phyloP scores from a whole-genome alignment of 345 rosid species.

The Stellera chamaejasme region DNA sequence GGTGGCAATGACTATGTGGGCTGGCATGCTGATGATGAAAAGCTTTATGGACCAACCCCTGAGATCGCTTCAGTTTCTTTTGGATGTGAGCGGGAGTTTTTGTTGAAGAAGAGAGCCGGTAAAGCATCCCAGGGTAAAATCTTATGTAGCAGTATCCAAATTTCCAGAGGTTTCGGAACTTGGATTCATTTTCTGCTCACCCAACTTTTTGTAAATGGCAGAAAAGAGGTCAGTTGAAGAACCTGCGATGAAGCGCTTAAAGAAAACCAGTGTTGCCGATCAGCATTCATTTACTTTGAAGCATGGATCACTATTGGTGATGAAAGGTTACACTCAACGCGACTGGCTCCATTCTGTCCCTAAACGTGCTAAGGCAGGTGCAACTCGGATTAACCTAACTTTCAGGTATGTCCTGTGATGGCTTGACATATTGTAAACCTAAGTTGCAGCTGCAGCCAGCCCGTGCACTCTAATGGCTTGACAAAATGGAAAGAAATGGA shows the following conservation, averaged over 20 bases:
- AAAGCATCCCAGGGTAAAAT: slow-evolving; percentile 39
- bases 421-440: background rate
- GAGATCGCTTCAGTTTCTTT: slow-evolving; percentile 82
- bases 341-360: slow-evolving; percentile 94
- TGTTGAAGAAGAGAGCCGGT: slow-evolving; percentile 50
- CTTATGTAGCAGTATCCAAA: background rate
- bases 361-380: slow-evolving; percentile 56
- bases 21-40: slow-evolving; percentile 94
- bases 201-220: slow-evolving; percentile 2
- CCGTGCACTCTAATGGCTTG: no score
- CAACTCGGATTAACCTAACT: slow-evolving; percentile 71
- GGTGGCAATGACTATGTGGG: slow-evolving; percentile 69
- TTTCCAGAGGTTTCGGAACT: background rate
- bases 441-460: no score
- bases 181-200: no score
- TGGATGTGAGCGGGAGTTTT: slow-evolving; percentile 83
- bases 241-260: slow-evolving; percentile 46
- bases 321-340: slow-evolving; percentile 82
- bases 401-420: slow-evolving; percentile 45
- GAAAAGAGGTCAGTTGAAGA: slow-evolving; percentile 32
- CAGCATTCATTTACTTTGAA: slow-evolving; percentile 51
- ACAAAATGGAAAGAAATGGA: no score
- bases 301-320: slow-evolving; percentile 78
- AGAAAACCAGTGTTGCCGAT: slow-evolving; percentile 26
- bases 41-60: slow-evolving; percentile 59